phyloP scores from a whole-genome alignment of 257 asterid genomes.

The Nicotiana otophora region DNA sequence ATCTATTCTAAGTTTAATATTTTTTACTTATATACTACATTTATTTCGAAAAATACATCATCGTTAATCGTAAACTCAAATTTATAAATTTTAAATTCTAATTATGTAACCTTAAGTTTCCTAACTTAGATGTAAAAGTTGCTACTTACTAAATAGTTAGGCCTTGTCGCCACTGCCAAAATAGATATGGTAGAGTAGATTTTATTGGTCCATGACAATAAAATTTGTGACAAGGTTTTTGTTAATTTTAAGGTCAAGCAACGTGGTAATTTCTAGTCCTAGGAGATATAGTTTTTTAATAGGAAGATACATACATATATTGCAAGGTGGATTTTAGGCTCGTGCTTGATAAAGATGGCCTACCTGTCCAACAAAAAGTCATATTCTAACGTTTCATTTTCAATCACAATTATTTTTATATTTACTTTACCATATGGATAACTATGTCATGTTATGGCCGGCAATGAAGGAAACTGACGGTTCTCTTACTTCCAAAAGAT shows the following conservation, averaged over 20 bases:
- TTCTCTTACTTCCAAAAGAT: too few relatives aligned
- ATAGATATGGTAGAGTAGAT: neutral
- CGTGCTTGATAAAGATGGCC: neutral
- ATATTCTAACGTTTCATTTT: neutral
- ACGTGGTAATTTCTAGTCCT: conserved; percentile 23
- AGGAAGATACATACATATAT: neutral
- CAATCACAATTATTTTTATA: neutral
- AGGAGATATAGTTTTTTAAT: conserved; percentile 14
- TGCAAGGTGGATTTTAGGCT: neutral
- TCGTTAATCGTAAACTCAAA: too few relatives aligned
- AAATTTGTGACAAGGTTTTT: neutral
- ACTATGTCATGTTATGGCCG: neutral
- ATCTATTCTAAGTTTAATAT: too few relatives aligned
- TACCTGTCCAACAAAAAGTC: neutral
- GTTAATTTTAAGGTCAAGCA: conserved; percentile 9
- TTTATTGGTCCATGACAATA: neutral
- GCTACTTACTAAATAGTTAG: neutral
- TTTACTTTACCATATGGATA: neutral
- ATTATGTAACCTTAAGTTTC: too few relatives aligned
- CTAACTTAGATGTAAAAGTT: neutral
- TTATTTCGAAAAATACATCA: too few relatives aligned
- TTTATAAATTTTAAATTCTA: too few relatives aligned
- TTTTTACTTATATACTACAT: too few relatives aligned
- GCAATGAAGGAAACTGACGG: too few relatives aligned
- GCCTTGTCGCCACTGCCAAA: neutral